A percentile compares a stretch with the other conserved stretches of the same genome.
These are phyloP conservation scores for Solanum clarkiae DNA, from an alignment of 257 asterid genomes.

Conservation along the genomic window DNA sequence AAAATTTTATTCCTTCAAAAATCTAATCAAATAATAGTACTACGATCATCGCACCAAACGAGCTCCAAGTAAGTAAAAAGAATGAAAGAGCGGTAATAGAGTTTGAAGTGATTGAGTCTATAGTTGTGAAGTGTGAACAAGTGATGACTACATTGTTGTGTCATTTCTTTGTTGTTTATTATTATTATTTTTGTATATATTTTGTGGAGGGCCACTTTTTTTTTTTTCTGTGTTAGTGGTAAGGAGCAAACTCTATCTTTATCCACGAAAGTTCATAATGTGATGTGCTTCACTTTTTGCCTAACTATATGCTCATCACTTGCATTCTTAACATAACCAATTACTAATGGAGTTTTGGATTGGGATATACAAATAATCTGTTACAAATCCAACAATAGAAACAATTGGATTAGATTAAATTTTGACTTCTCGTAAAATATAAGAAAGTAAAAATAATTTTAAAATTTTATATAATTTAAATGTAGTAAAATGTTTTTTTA, in stretches of 20 bases:
- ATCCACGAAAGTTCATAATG: neutral
- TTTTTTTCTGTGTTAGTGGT: conserved; percentile 5
- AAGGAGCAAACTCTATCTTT: conserved; percentile 4
- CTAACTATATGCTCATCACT: conserved; percentile 8
- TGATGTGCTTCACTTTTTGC: neutral
- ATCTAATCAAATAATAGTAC: too few relatives aligned
- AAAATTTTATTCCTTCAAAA: too few relatives aligned
- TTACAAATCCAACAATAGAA: neutral
- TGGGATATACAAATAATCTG: neutral
- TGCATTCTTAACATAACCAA: neutral
- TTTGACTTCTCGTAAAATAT: neutral
- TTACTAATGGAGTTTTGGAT: neutral
- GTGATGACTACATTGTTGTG: conserved; percentile 14
- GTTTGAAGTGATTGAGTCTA: neutral
- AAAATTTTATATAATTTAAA: neutral
- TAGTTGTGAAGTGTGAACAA: conserved; percentile 1
- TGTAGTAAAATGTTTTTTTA: rapidly evolving
- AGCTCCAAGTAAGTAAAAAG: neutral
- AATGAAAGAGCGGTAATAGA: neutral
- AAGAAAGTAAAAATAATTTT: too few relatives aligned
- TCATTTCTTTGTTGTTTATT: conserved; percentile 3
- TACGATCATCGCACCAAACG: too few relatives aligned
- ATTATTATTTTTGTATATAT: neutral
- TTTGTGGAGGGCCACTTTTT: neutral
- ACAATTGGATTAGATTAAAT: neutral